Percentiles rank a stretch among this genome's conserved stretches.
Evolutionary conservation across 2,329 filamentous ascomycete species (phyloP).

Genomic region (Cladosporium phlei): DNA sequence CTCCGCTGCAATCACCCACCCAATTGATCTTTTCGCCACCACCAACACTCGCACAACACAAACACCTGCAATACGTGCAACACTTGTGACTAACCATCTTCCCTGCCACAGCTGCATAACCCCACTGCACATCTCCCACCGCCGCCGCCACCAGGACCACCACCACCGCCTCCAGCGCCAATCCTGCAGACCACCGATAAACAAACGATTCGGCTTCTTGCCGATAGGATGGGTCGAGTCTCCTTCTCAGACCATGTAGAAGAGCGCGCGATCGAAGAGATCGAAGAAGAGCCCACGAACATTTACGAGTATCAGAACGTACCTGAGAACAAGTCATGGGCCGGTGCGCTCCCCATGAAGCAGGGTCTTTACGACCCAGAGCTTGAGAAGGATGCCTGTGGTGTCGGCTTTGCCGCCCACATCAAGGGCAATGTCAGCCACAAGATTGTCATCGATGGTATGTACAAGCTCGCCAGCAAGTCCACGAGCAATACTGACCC

Average conservation of each 20-base stretch:
- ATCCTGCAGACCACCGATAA: slow-evolving; percentile 8
- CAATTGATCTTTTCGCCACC: slow-evolving; percentile 3
- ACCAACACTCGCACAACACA: not conserved
- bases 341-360: slow-evolving; percentile 90
- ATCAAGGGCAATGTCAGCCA: slow-evolving; percentile 97
- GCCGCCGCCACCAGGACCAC: not conserved
- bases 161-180: not conserved
- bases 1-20: not conserved
- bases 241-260: slow-evolving; percentile 49
- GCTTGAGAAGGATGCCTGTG: slow-evolving; percentile 97
- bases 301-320: slow-evolving; percentile 79
- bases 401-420: slow-evolving; percentile 97
- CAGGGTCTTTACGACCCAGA: slow-evolving; percentile 97
- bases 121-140: not conserved
- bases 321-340: slow-evolving; percentile 85
- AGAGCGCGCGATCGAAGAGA: slow-evolving; percentile 38
- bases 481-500: slow-evolving; percentile 32
- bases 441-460: slow-evolving; percentile 98
- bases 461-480: too few relatives aligned
- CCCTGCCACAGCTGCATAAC: slow-evolving; percentile 8
- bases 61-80: slow-evolving; percentile 2
- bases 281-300: slow-evolving; percentile 53
- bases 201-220: slow-evolving; percentile 40
- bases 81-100: slow-evolving; percentile 7
- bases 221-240: slow-evolving; percentile 53